Evolutionary conservation across 1,139 yeast species (phyloP).

Genomic region (Saccharomyces uvarum): DNA sequence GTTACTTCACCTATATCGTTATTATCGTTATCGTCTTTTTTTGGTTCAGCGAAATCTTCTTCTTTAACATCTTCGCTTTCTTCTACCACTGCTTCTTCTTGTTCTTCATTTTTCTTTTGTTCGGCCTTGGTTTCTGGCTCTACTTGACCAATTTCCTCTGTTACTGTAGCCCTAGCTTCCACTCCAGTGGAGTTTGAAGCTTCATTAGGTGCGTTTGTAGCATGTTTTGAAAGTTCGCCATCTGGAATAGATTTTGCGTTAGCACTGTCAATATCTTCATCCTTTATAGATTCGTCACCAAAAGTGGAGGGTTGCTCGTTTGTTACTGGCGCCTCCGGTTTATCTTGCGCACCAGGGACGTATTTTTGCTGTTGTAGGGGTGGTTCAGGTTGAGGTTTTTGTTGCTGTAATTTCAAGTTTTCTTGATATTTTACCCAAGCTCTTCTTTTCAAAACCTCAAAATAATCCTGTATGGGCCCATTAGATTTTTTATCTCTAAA

Average conservation of each 20-base stretch:
- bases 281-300: constrained; percentile 13
- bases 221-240: constrained; percentile 15
- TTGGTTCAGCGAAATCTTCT: constrained; percentile 3
- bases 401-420: constrained; percentile 3
- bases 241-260: neutral
- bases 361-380: neutral
- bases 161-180: constrained; percentile 4
- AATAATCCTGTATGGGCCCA: constrained; percentile 48
- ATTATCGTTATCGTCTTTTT: neutral
- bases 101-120: constrained; percentile 5
- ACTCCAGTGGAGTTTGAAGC: constrained; percentile 1
- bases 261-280: constrained; percentile 2
- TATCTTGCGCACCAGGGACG: neutral
- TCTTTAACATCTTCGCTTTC: constrained; percentile 5
- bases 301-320: neutral
- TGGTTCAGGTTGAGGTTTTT: neutral
- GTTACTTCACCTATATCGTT: constrained; percentile 4
- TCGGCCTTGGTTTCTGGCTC: constrained; percentile 4
- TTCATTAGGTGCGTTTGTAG: constrained; percentile 6
- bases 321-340: neutral
- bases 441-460: constrained; percentile 53
- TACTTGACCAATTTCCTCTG: constrained; percentile 7
- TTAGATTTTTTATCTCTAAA: constrained; percentile 47
- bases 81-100: constrained; percentile 5
- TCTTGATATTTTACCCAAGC: constrained; percentile 27